These are phyloP conservation scores for Dactylellina leptospora DNA, from an alignment of 2,329 filamentous ascomycete genomes.

Conservation along the genomic window DNA sequence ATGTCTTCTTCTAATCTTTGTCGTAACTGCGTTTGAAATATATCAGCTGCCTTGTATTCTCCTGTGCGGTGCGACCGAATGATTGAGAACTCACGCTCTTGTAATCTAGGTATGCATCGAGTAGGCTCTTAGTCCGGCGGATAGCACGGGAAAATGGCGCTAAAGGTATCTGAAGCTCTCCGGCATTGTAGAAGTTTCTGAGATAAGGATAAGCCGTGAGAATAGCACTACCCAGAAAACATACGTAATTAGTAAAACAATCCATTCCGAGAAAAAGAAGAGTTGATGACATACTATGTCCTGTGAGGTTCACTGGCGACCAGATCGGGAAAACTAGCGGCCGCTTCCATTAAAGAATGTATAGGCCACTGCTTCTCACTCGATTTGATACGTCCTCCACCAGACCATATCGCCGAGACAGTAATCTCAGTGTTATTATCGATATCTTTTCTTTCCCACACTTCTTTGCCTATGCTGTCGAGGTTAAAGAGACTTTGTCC, in stretches of 20 bases:
- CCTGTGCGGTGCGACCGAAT: not conserved
- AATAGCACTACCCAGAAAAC: conserved; percentile 51
- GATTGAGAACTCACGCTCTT: conserved; percentile 43
- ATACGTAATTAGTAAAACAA: not conserved
- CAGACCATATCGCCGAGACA: conserved; percentile 57
- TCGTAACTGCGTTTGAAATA: conserved; percentile 26
- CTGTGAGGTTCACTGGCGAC: conserved; percentile 56
- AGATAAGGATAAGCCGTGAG: conserved; percentile 57
- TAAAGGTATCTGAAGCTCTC: conserved; percentile 34
- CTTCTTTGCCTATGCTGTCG: conserved; percentile 43
- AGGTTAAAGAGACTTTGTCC: conserved; percentile 49
- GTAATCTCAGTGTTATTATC: conserved; percentile 55
- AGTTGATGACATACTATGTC: conserved; percentile 50
- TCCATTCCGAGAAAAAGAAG: not conserved
- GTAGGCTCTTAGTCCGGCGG: conserved; percentile 54
- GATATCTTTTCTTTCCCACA: conserved; percentile 51
- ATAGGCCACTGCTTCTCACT: conserved; percentile 57
- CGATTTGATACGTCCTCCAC: conserved; percentile 57
- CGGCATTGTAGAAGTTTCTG: conserved; percentile 53
- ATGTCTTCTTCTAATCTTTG: conserved; percentile 33
- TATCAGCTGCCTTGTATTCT: not conserved
- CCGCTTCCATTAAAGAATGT: conserved; percentile 55
- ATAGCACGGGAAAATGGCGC: conserved; percentile 56
- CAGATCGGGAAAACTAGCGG: conserved; percentile 56
- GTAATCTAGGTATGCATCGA: conserved; percentile 57